Base-by-base conservation (phyloP, 148 eudicot species). In the Arctostaphylos glauca region DNA sequence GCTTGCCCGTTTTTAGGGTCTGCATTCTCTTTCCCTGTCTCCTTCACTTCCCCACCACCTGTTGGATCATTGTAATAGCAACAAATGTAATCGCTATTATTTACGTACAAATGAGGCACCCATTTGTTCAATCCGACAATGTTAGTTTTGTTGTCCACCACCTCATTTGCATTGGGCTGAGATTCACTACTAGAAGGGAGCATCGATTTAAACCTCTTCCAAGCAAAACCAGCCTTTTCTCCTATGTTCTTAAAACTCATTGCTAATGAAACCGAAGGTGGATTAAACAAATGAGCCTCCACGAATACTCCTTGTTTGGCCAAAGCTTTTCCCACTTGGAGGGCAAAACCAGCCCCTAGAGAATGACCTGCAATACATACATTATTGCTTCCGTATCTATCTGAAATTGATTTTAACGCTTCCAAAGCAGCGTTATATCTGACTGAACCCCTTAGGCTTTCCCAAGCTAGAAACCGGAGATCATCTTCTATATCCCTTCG, bases 391-490 rank as follows among this genome's bases (percentile, higher is more conserved):
- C 98, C 97, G 72, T 90, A 92, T 75, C 79, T 88, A 72, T 87
- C 87, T 18, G 92, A 83, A 8, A 92, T 81, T 3, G 84, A 84
- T 76, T 90, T 95, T 52, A 95, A 80, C 10, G 95, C 93, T 66
- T 87, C 92, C 52, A 87, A 88, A 23, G 97, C 89, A 3, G 74
- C 81, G 49, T 86, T 88, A 78, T 92, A 95, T 84, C 98, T 88
- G 44, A 92, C 94, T 0, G 98, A 95, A 18, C 98, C 98, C 76
- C 91, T 95, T 83, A 95, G 70, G 73, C 95, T 95, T 88, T 95
- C 98, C 98, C 98, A 95, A n/a, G 97, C 92, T 13, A 95, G 88
- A 85, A 95, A 95, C 46, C 98, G 90, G 66, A 95, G 92, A 85
- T 95, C 98, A 83, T 95, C 98, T 21, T 90, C 94, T 18, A 95